Evolutionary conservation across 768 basidiomycete species (phyloP), one percentile per base, ranked within the genome.

Genomic region (Agaricus bisporus): DNA sequence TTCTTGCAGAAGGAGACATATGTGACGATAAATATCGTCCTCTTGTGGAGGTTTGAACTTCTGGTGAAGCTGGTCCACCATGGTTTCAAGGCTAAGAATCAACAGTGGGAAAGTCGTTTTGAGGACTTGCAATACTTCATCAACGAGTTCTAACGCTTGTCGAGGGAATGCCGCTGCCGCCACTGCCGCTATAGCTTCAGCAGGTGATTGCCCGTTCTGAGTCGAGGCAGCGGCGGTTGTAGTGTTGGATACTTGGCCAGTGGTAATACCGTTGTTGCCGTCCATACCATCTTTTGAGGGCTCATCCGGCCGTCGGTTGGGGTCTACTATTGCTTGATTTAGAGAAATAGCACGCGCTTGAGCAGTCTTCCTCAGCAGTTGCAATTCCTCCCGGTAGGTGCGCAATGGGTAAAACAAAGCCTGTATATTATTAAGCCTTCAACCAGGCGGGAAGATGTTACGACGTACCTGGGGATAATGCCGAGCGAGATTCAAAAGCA

Each of bases 91-190:
- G 53, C 93, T 97, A 18, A 98, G 74, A 28, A 95, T 91, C 35
- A 99, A 79, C 6, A 99, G 78, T 0, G 97, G 97, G 76, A 95
- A 97, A 0, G 91, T 86, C 0, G 95, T 97, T 72, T 99, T 98
- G 61, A 98, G 76, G 36, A 91, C 85, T 64, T 94, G 88, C 39
- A 94, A 82, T 54, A 98, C 83, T 64, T 98, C 97, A 18, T 99
- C 97, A 6, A 97, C 84, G 61, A 88, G 79, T 50, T 98, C 95
- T 80, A 83, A 91, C 25, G 91, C 82, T 60, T 89, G 88, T 29
- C 85, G 81, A 45, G 78, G 71, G 39, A 53, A 48, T 18, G 48
- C 47, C 17, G 45, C 48, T 36, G 45, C 48, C 9, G 52, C 32
- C 11, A 32, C 38, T 17, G 51, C 41, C 1, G 42, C 37, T 26